Evolutionary conservation across 495 filamentous ascomycete species (phyloP).

Genomic region (Penicillium cataractarum): DNA sequence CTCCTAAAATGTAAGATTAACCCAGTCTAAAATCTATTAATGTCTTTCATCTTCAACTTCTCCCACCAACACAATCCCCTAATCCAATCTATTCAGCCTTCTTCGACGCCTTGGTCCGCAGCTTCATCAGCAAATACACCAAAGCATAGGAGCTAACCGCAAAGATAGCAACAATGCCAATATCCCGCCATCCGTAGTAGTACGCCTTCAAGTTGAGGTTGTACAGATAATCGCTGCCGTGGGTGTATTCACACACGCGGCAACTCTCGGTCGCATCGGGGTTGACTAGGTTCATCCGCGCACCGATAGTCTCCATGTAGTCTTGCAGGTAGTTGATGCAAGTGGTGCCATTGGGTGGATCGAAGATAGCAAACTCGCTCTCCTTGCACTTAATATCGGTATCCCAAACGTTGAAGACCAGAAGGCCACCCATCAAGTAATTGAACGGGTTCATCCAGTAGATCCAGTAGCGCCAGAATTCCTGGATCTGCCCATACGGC

Average conservation of each 20-base stretch:
- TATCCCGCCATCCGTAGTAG: slow-evolving; percentile 49
- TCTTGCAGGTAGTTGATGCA: slow-evolving; percentile 61
- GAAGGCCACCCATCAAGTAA: slow-evolving; percentile 64
- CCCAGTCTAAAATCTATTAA: slow-evolving; percentile 2
- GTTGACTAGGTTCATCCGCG: slow-evolving; percentile 56
- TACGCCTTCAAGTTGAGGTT: slow-evolving; percentile 45
- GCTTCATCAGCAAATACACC: slow-evolving; percentile 55
- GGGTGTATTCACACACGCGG: slow-evolving; percentile 57
- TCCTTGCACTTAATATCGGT: slow-evolving; percentile 57
- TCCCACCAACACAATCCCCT: neutral
- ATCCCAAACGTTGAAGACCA: slow-evolving; percentile 61
- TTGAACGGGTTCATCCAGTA: slow-evolving; percentile 74
- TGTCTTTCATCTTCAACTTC: neutral
- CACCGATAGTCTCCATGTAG: slow-evolving; percentile 53
- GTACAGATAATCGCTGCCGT: slow-evolving; percentile 43
- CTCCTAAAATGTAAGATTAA: neutral
- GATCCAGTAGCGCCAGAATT: slow-evolving; percentile 74
- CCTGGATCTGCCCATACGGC: slow-evolving; percentile 52
- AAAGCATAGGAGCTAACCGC: slow-evolving; percentile 49
- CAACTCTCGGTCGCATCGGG: slow-evolving; percentile 57
- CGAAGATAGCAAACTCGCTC: slow-evolving; percentile 60
- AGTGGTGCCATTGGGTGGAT: slow-evolving; percentile 51
- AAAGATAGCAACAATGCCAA: slow-evolving; percentile 50
- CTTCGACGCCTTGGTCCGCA: slow-evolving; percentile 45
- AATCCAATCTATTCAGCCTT: slow-evolving; percentile 32